These are phyloP conservation scores for Venturia carpophila DNA, from an alignment of 2,329 filamentous ascomycete species.

Conservation along the genomic window DNA sequence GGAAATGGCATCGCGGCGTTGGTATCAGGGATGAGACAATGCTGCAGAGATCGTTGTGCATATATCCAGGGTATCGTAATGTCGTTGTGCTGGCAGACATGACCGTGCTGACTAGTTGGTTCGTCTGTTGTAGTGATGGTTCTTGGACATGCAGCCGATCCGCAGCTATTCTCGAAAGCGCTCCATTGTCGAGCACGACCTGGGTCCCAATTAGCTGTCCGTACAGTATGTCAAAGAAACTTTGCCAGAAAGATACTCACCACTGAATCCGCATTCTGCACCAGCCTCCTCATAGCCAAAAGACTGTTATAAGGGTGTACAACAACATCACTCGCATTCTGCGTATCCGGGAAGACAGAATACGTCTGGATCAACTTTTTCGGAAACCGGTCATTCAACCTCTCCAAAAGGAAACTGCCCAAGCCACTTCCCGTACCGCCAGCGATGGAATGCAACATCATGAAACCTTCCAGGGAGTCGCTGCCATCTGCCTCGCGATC, in stretches of 20 bases:
- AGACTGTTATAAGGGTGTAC: conserved; percentile 98
- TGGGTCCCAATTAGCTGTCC: conserved; percentile 23
- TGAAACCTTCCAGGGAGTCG: conserved; percentile 96
- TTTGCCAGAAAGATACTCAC: conserved; percentile 37
- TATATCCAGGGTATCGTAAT: conserved; percentile 93
- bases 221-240: neutral
- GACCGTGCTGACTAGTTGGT: conserved; percentile 92
- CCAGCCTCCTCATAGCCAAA: conserved; percentile 80
- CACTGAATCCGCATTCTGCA: conserved; percentile 94
- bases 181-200: conserved; percentile 91
- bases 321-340: conserved; percentile 79
- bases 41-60: conserved; percentile 98
- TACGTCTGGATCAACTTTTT: conserved; percentile 99
- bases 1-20: conserved; percentile 92
- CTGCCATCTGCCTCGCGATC: conserved; percentile 97
- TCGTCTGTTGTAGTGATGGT: conserved; percentile 94
- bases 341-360: conserved; percentile 93
- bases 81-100: conserved; percentile 98
- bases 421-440: conserved; percentile 95
- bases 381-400: conserved; percentile 92
- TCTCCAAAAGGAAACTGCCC: conserved; percentile 87
- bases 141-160: conserved; percentile 92
- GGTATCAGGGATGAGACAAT: conserved; percentile 94
- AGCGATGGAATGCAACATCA: conserved; percentile 97
- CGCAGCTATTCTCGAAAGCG: conserved; percentile 84